phyloP scores from a whole-genome alignment of 106 monocot species.

The Dendrobium chrysotoxum region DNA sequence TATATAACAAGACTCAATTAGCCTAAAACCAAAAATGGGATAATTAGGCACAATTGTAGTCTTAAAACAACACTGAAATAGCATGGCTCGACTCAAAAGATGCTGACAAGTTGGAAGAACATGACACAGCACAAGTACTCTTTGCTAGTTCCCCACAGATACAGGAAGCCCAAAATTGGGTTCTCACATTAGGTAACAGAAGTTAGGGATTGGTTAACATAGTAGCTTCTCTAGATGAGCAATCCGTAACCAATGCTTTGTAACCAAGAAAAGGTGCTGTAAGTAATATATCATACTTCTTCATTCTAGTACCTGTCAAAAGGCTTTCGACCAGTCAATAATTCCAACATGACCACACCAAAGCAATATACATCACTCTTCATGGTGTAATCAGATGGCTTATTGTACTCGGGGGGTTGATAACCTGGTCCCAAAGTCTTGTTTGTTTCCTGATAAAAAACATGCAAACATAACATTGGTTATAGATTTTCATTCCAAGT shows the following conservation, averaged over 20 bases:
- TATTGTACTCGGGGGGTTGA: conserved; percentile 1
- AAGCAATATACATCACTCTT: conserved; percentile 12
- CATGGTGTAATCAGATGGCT: not conserved
- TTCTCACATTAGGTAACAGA: not conserved
- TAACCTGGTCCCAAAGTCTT: conserved; percentile 3
- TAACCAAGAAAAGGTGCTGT: not conserved
- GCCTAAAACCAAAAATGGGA: no score
- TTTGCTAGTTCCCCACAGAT: no score
- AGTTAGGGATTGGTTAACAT: not conserved
- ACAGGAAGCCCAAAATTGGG: not conserved
- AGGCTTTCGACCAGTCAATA: conserved; percentile 8
- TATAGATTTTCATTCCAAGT: not conserved
- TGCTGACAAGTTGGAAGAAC: no score
- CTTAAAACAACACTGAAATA: no score
- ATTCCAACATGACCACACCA: conserved; percentile 16
- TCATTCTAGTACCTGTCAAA: conserved; percentile 5
- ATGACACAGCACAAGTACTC: no score
- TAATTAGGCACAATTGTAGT: no score
- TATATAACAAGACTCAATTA: not conserved
- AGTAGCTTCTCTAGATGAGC: not conserved
- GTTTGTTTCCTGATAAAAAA: conserved; percentile 1
- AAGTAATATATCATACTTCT: not conserved
- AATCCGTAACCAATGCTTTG: not conserved
- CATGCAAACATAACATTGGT: not conserved
- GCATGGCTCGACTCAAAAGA: no score